Base-by-base conservation (phyloP, 495 filamentous ascomycete genomes). In the Mytilinidion resinicola region DNA sequence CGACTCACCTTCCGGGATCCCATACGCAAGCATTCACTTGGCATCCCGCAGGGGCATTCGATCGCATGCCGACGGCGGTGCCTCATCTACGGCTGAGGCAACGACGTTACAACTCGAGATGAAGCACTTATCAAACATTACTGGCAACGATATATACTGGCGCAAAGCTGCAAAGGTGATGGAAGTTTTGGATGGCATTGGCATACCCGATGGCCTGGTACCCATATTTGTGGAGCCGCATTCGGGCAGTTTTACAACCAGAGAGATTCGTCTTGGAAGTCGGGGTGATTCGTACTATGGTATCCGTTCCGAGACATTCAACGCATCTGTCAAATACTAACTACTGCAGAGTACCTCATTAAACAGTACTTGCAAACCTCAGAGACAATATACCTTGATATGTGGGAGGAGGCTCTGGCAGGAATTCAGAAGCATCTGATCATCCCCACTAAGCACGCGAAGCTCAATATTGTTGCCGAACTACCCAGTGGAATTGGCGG, bases 331-430 rank as follows among this genome's bases (percentile, higher is more conserved):
- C 43, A 11, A 47, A 14, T 4, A 56, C 19, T 48, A 48, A 48
- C 44, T 3, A 11, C 44, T 48, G 44, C 19, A 82, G 89, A 96
- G 72, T 96, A 95, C 69, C 83, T 95, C 41, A 89, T 96, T 73
- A 96, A 96, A 72, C 91, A 96, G 69, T 95, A 91, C 67, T 77
- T 95, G 3, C 92, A 96, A 66, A 97, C 92, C 12, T 87, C 85
- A 17, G 82, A 86, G 70, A 77, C 82, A 1, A 72, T 96, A 3
- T 97, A 96, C 70, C 77, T 83, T 50, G 86, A 90, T 7, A 86
- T 97, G 81, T 97, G 91, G 88, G 80, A 90, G 44, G 85, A 96
- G 69, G 78, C 90, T 9, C 74, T 96, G 19, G 74, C 73, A 37
- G 92, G 91, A 25, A 84, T 97, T 53, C 85, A 88, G 59, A 95